Base-by-base conservation (phyloP, 495 filamentous ascomycete genomes). In the Penicillium silybi region DNA sequence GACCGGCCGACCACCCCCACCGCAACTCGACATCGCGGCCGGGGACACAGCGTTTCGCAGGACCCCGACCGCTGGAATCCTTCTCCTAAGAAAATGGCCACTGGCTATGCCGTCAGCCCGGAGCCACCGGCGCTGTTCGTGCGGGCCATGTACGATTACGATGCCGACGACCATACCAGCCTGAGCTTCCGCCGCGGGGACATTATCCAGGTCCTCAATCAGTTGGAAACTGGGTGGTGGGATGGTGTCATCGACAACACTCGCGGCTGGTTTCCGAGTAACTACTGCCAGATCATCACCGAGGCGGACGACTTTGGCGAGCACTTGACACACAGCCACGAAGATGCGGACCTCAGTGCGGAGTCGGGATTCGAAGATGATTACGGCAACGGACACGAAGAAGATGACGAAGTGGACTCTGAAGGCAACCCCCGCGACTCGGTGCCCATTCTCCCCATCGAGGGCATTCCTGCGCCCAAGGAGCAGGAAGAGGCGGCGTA, bases 141-240 rank as follows among this genome's bases (percentile, higher is more conserved):
- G 63, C 88, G 92, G 57, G 93, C 93, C 16, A 81, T 97, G 51
- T 98, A 97, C 76, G 90, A 97, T 71, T 98, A 97, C 70, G 87
- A 95, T 63, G 90, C 95, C 53, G 92, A 97, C 69, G 93, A 98
- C 72, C 84, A 88, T 57, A 97, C 93, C 35, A 97, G 92, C 72
- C 75, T 98, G 60, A 97, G 92, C 72, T 97, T 98, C 67, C 88
- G 84, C 52, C 85, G 92, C 61, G 95, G 95, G 54, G 93, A 97
- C 65, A 84, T 96, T 50, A 97, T 98, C 53, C 91, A 97, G 73
- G 93, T 98, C 59, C 87, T 98, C 52, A 98, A 95, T 50, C 92
- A 96, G 69, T 77, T 98, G 38, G 95, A 97, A 61, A 97, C 91
- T 55, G 93, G 93, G 8, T 98, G 93, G 93, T 98, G 93, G 93